These are phyloP conservation scores for Phytophthora palmivora DNA, from an alignment of 352 stramenopile species.

Conservation along the genomic window DNA sequence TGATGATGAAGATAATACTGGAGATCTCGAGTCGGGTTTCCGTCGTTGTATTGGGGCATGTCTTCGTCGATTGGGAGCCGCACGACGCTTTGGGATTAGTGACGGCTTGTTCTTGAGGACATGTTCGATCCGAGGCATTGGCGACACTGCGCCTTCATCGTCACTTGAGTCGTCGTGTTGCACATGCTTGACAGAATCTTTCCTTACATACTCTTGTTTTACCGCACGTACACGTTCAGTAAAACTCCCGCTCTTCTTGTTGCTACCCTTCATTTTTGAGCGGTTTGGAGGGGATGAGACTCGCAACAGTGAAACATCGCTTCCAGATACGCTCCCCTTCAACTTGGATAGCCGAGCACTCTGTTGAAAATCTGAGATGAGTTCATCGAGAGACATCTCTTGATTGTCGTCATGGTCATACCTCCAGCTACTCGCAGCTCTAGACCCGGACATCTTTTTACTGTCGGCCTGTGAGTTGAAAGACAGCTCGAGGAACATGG, in stretches of 20 bases:
- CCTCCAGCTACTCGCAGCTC: background rate
- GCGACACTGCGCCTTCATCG: slow-evolving; percentile 32
- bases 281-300: slow-evolving; percentile 19
- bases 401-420: slow-evolving; percentile 19
- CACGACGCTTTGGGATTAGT: slow-evolving; percentile 27
- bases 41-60: slow-evolving; percentile 2
- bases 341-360: slow-evolving; percentile 29
- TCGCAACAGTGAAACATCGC: slow-evolving; percentile 5
- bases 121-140: slow-evolving; percentile 59
- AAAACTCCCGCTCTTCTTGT: slow-evolving; percentile 12
- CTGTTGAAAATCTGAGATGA: slow-evolving; percentile 58
- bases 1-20: slow-evolving; percentile 20
- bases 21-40: slow-evolving; percentile 2
- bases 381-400: slow-evolving; percentile 49
- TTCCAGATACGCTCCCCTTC: background rate
- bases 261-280: slow-evolving; percentile 15
- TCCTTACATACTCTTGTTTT: slow-evolving; percentile 6
- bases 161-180: slow-evolving; percentile 17
- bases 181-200: background rate
- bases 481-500: slow-evolving; percentile 43
- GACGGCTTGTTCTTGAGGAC: slow-evolving; percentile 53
- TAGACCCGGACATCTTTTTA: slow-evolving; percentile 9
- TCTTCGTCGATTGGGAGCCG: slow-evolving; percentile 10
- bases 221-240: background rate
- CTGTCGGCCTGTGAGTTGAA: slow-evolving; percentile 27